Evolutionary conservation across 2,329 filamentous ascomycete genomes (phyloP).

Genomic region (Botrytis medusae): DNA sequence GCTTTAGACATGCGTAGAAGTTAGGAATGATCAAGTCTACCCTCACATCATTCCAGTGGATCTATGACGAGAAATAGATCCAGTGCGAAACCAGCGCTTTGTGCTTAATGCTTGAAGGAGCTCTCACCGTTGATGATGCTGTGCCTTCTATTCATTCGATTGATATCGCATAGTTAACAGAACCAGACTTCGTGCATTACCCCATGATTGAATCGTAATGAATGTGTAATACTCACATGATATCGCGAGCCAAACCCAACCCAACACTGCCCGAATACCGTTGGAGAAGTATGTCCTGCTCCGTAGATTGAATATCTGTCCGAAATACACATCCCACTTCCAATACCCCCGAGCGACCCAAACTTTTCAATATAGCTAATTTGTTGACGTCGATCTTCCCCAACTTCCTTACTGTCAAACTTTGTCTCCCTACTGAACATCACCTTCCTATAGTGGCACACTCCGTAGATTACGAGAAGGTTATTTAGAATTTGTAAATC

Average conservation of each 20-base stretch:
- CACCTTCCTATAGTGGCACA: neutral
- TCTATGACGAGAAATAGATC: neutral
- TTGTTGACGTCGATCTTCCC: neutral
- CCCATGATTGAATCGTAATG: neutral
- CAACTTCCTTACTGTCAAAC: neutral
- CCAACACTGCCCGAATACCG: neutral
- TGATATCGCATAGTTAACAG: neutral
- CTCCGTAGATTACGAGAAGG: neutral
- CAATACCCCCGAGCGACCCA: neutral
- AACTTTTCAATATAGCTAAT: neutral
- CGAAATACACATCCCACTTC: neutral
- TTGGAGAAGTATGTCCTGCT: neutral
- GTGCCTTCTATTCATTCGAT: neutral
- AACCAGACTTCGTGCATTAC: neutral
- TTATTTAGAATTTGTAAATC: neutral
- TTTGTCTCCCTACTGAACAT: neutral
- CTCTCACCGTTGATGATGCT: neutral
- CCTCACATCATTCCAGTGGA: neutral
- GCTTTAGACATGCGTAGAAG: neutral
- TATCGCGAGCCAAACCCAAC: neutral
- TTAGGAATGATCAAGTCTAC: neutral
- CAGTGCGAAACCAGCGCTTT: too few relatives aligned
- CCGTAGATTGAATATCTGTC: neutral
- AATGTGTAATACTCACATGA: neutral
- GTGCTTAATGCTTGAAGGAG: neutral